Base-by-base conservation (phyloP, 2,329 filamentous ascomycete species). In the Zopfia rhizophila region DNA sequence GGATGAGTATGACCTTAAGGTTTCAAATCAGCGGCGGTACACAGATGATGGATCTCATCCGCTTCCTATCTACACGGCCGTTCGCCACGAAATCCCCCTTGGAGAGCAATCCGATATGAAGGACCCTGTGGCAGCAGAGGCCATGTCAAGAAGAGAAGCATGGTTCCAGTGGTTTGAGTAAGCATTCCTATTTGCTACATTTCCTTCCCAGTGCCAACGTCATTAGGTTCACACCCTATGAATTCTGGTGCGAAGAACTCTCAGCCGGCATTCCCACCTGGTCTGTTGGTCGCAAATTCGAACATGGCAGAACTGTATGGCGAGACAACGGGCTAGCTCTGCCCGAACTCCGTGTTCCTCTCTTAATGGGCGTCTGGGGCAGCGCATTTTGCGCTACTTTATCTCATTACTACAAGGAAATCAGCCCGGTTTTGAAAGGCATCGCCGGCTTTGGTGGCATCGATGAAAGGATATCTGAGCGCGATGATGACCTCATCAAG, bases 111-210 rank as follows among this genome's bases (percentile, higher is more conserved):
- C 72, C 2, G 62, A 49, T 51, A 72, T 48, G 50, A 71, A 51
- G 38, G 69, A 62, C 38, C 60, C 53, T 41, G 61, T 63, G 69
- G 50, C 68, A 61, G 50, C 61, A 2, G 75, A 78, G 48, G 75
- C 72, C 25, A 75, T 78, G 46, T 78, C 80, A 3, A 73, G 72
- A 42, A 74, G 80, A 48, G 88, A 95, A 63, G 82, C 91, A 2
- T 97, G 92, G 90, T 99, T 97, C 61, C 93, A 99, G 62, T 97
- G 94, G 93, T 97, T 94, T 58, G 94, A 99, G 65, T 88, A 93
- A 36, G 64, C 56, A 4, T 38, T 7, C n/a, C 24, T 21, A 25
- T 22, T 8, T 17, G 24, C 43, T 10, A 14, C 29, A 23, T 14
- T 8, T 8, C 21, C 30, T 14, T 13, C n/a, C 16, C 21, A 29